These are phyloP conservation scores for Mycena leptocephala DNA, from an alignment of 768 basidiomycete genomes.

Conservation along the genomic window DNA sequence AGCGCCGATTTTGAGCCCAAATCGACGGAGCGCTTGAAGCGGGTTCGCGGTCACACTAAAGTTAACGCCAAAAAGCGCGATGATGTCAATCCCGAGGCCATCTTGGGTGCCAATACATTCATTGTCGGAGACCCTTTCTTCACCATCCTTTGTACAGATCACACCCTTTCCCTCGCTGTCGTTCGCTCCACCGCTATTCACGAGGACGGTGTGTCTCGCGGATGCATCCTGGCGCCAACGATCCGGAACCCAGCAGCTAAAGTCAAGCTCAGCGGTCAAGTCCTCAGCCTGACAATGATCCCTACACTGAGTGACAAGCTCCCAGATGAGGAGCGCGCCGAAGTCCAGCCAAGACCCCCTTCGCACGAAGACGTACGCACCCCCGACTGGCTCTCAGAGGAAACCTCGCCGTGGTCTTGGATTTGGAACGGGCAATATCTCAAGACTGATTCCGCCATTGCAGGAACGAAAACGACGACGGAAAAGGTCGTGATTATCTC, in stretches of 20 bases:
- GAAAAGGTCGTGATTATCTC: constrained; percentile 11
- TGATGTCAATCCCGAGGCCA: constrained; percentile 5
- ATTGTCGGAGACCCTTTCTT: constrained; percentile 24
- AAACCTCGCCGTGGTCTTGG: constrained; percentile 7
- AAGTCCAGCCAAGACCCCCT: neutral
- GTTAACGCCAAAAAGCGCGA: constrained; percentile 9
- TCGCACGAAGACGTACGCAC: neutral
- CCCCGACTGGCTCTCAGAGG: neutral
- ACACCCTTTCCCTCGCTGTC: constrained; percentile 9
- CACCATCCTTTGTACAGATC: constrained; percentile 7
- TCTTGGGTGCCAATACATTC: constrained; percentile 7
- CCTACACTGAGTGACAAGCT: neutral
- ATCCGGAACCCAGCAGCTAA: constrained; percentile 8
- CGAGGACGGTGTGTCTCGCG: neutral
- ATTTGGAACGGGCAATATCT: constrained; percentile 20
- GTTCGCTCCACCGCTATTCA: constrained; percentile 24
- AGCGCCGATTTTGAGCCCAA: constrained; percentile 10
- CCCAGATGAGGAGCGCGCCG: neutral
- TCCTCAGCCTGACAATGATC: constrained; percentile 6
- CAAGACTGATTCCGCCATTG: neutral
- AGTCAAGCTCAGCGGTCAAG: constrained; percentile 24
- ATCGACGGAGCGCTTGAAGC: constrained; percentile 9
- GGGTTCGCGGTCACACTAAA: constrained; percentile 21
- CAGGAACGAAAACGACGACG: constrained; percentile 14
- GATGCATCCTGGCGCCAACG: neutral